Percentiles rank a stretch among this genome's conserved stretches.
Conservation (phyloP, 345 rosid genomes). For the Isatis tinctoria region DNA sequence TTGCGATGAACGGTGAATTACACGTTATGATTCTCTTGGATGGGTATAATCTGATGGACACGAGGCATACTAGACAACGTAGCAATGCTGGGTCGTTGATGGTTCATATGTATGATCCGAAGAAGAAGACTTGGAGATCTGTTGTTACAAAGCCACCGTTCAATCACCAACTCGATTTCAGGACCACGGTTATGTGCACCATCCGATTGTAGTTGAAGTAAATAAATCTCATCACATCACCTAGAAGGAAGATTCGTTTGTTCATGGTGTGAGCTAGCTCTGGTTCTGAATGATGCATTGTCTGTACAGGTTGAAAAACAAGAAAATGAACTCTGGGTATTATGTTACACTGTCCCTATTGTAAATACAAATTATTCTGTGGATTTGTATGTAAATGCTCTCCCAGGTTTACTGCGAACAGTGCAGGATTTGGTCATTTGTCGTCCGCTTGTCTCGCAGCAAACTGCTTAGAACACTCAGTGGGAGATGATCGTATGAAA, state of each 20-base stretch:
- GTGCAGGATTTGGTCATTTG: not conserved
- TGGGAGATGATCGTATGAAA: not conserved
- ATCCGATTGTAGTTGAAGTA: constrained; percentile 41
- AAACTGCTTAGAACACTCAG: not conserved
- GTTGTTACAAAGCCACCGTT: constrained; percentile 51
- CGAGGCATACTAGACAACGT: constrained; percentile 38
- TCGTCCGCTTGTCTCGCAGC: not conserved
- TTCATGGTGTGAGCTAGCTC: constrained; percentile 7
- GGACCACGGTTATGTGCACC: constrained; percentile 64
- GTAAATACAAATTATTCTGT: not conserved
- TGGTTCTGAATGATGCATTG: not conserved
- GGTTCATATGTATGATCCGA: constrained; percentile 67
- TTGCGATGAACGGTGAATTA: constrained; percentile 61
- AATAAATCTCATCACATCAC: not conserved
- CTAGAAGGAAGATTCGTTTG: not conserved
- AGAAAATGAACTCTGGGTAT: not conserved
- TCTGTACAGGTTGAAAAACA: constrained; percentile 15
- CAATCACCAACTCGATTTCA: constrained; percentile 48
- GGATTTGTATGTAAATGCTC: not conserved
- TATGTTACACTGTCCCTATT: not conserved
- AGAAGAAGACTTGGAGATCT: constrained; percentile 71
- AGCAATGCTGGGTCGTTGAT: constrained; percentile 51
- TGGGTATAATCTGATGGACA: constrained; percentile 44
- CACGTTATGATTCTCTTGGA: constrained; percentile 53
- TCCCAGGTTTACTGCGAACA: not conserved